Evolutionary conservation across 495 filamentous ascomycete genomes (phyloP).

Genomic region (Penicillium cataractarum): DNA sequence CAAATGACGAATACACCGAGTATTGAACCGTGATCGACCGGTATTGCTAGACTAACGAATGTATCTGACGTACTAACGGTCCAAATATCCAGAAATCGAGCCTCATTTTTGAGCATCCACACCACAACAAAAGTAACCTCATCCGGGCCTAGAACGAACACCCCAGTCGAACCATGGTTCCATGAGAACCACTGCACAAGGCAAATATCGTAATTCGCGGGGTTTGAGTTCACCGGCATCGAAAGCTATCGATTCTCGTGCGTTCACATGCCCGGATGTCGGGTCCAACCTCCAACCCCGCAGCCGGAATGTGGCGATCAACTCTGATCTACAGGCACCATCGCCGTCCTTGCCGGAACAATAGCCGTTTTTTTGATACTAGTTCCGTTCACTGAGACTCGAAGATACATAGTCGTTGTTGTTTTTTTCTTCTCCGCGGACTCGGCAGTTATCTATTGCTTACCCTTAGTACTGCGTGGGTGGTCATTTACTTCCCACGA

Average conservation of each 20-base stretch:
- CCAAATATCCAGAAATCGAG: conserved; percentile 5
- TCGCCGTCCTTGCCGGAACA: conserved; percentile 11
- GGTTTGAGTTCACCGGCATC: not conserved
- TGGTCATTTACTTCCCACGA: conserved; percentile 4
- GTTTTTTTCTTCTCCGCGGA: conserved; percentile 1
- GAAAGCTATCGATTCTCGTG: not conserved
- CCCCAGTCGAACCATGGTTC: conserved; percentile 8
- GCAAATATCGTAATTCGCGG: not conserved
- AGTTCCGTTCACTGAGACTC: not conserved
- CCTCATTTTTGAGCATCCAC: conserved; percentile 9
- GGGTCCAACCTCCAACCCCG: conserved; percentile 13
- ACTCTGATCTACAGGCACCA: conserved; percentile 19
- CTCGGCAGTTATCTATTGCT: not conserved
- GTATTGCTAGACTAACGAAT: not conserved
- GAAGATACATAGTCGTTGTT: not conserved
- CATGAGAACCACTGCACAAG: not conserved
- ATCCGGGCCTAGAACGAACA: not conserved
- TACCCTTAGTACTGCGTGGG: not conserved
- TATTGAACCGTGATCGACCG: not conserved
- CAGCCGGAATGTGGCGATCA: conserved; percentile 7
- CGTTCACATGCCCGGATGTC: conserved; percentile 6
- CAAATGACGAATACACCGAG: not conserved
- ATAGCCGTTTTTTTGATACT: conserved; percentile 1
- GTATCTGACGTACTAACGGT: not conserved
- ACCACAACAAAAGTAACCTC: not conserved